Evolutionary conservation across 176 grass and related monocot species (phyloP).

Genomic region (Puccinellia tenuiflora): DNA sequence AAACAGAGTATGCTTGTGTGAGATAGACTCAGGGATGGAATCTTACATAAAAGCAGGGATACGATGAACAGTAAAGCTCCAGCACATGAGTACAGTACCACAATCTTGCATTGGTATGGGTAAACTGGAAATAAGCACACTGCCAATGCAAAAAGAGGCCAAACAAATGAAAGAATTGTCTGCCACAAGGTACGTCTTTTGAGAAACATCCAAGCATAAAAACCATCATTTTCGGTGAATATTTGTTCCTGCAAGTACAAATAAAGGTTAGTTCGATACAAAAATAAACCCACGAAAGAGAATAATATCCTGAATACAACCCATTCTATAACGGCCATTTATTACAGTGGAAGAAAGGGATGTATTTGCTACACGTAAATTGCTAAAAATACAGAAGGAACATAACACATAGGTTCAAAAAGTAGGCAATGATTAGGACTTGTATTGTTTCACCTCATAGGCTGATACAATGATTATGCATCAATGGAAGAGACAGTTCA

Average conservation of each 20-base stretch:
- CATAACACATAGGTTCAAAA: background rate
- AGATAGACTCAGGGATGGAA: background rate
- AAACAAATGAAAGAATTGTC: slow-evolving; percentile 95
- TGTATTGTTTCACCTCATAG: background rate
- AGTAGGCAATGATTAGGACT: background rate
- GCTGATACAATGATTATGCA: background rate
- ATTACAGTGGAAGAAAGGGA: background rate
- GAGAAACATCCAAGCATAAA: slow-evolving; percentile 98
- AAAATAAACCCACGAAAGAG: background rate
- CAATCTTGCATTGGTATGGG: slow-evolving; percentile 99
- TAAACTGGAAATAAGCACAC: slow-evolving; percentile 98
- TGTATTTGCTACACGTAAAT: slow-evolving; percentile 14
- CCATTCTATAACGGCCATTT: background rate
- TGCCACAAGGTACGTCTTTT: slow-evolving; percentile 94
- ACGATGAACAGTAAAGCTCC: slow-evolving; percentile 82
- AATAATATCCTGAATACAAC: slow-evolving; percentile 3
- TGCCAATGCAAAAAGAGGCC: slow-evolving; percentile 91
- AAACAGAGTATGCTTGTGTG: background rate
- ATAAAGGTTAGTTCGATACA: slow-evolving; percentile 24
- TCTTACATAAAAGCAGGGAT: slow-evolving; percentile 78
- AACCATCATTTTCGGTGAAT: slow-evolving; percentile 90
- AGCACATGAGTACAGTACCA: slow-evolving; percentile 93
- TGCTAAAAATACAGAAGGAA: background rate
- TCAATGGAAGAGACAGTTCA: background rate
- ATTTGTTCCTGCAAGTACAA: slow-evolving; percentile 69